phyloP scores from a whole-genome alignment of 2,329 filamentous ascomycete genomes.

The Botrytis sinoallii region DNA sequence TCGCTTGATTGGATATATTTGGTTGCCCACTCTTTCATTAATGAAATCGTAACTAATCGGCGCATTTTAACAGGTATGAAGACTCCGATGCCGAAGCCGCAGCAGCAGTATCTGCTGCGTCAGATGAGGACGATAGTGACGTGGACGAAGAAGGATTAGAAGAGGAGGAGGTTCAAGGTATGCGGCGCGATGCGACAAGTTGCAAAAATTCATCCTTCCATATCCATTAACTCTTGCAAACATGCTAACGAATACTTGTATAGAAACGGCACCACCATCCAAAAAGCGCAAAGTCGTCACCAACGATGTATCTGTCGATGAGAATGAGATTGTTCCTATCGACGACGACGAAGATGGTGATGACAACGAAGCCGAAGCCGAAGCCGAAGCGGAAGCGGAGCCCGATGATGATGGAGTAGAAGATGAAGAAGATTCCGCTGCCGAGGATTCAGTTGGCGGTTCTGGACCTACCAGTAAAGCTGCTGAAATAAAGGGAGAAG shows the following conservation, averaged over 20 bases:
- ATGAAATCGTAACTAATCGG: conserved; percentile 21
- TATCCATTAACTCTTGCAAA: not conserved
- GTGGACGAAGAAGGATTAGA: conserved; percentile 38
- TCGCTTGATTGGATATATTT: not conserved
- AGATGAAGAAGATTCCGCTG: conserved; percentile 22
- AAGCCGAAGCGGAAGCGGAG: not conserved
- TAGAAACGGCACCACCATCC: conserved; percentile 28
- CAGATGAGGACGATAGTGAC: conserved; percentile 36
- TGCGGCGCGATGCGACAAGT: not conserved
- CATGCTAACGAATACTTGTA: not conserved
- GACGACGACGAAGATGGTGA: conserved; percentile 6
- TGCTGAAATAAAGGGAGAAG: conserved; percentile 17
- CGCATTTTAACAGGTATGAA: conserved; percentile 32
- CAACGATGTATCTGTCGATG: conserved; percentile 1
- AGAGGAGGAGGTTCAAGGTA: conserved; percentile 23
- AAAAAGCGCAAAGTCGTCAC: conserved; percentile 33
- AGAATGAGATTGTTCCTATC: not conserved
- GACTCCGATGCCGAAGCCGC: conserved; percentile 36
- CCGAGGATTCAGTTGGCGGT: conserved; percentile 19
- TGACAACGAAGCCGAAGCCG: conserved; percentile 1
- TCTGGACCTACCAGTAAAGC: conserved; percentile 21
- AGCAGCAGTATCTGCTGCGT: conserved; percentile 19
- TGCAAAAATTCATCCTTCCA: not conserved
- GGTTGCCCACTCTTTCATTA: not conserved
- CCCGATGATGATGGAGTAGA: conserved; percentile 9